These are phyloP conservation scores for Syncephalis plumigaleata DNA, from an alignment of 371 early-diverging fungal species.

Conservation along the genomic window DNA sequence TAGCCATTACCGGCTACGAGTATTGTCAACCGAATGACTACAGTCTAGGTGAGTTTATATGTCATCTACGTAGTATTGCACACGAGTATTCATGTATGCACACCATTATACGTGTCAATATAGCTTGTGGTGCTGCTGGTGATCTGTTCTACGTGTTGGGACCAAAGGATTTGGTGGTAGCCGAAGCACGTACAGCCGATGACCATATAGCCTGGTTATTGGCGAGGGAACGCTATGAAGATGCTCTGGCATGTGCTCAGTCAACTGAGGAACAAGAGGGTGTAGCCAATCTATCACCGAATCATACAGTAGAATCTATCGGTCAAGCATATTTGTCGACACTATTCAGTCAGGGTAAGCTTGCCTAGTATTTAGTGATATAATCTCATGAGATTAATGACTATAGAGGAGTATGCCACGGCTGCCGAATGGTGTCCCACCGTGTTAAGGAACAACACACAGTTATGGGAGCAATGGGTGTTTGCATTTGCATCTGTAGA, in stretches of 20 bases:
- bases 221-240: constrained; percentile 54
- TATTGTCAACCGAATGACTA: constrained; percentile 87
- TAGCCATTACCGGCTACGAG: constrained; percentile 64
- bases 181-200: constrained; percentile 65
- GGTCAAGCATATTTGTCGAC: constrained; percentile 67
- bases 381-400: neutral
- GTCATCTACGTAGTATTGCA: neutral
- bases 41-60: constrained; percentile 26
- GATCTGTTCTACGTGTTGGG: constrained; percentile 72
- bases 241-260: constrained; percentile 46
- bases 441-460: constrained; percentile 44
- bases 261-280: constrained; percentile 23
- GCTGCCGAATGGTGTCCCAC: constrained; percentile 54
- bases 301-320: constrained; percentile 23
- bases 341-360: constrained; percentile 36
- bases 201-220: constrained; percentile 90
- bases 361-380: no score
- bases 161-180: constrained; percentile 82
- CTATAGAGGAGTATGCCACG: constrained; percentile 33
- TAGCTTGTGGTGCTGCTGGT: constrained; percentile 26
- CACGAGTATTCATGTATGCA: no score
- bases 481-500: constrained; percentile 58
- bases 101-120: neutral
- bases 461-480: constrained; percentile 84
- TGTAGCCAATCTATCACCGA: constrained; percentile 15